Conservation (phyloP, 2,329 filamentous ascomycete genomes). For the Aureobasidium sp. region DNA sequence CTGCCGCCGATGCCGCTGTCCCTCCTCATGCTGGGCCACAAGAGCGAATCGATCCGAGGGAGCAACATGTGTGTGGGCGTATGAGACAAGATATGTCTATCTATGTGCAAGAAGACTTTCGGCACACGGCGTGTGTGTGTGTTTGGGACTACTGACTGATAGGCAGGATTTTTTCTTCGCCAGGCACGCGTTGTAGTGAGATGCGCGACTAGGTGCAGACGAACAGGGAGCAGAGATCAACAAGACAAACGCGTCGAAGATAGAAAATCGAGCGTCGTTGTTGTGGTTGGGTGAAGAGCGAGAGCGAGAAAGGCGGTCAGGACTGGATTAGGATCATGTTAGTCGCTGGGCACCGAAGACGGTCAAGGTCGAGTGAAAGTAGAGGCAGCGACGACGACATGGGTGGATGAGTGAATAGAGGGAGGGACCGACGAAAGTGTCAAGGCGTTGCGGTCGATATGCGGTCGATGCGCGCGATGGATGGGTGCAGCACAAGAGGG, state of each 20-base stretch:
- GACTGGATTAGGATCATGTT: neutral
- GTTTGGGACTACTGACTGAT: slow-evolving; percentile 15
- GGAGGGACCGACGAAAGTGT: neutral
- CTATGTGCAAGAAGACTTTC: slow-evolving; percentile 1
- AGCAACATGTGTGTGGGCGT: slow-evolving; percentile 17
- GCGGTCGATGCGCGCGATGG: slow-evolving; percentile 12
- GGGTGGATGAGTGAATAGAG: neutral
- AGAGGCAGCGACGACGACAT: neutral
- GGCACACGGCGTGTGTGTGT: slow-evolving; percentile 13
- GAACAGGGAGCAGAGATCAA: slow-evolving; percentile 4
- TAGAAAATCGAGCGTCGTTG: neutral
- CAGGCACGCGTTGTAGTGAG: neutral
- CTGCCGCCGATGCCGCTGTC: slow-evolving; percentile 28
- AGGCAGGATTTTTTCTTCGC: slow-evolving; percentile 9
- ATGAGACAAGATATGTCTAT: neutral
- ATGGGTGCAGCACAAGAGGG: slow-evolving; percentile 4
- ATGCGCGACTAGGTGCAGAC: slow-evolving; percentile 5
- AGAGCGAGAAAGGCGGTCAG: slow-evolving; percentile 7
- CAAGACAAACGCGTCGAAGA: slow-evolving; percentile 1
- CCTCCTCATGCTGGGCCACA: slow-evolving; percentile 27
- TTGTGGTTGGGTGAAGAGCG: neutral
- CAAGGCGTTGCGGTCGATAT: neutral
- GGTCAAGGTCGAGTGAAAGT: neutral
- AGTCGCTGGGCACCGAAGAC: neutral
- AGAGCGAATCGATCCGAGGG: slow-evolving; percentile 19